Conservation (phyloP, 2,329 filamentous ascomycete genomes). For the Diaporthe ilicicola region DNA sequence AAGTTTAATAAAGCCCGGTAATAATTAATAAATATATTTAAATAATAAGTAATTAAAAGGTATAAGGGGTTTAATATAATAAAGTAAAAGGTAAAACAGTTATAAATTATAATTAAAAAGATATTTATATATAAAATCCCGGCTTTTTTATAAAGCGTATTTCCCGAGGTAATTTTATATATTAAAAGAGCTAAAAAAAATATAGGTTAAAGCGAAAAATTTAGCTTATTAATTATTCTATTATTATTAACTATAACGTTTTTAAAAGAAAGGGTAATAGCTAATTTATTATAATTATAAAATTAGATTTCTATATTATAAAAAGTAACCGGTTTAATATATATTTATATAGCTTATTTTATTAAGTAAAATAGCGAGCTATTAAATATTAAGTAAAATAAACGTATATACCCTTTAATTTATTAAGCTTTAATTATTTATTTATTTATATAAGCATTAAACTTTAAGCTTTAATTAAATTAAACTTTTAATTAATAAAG, state of each 20-base stretch:
- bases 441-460: neutral
- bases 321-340: neutral
- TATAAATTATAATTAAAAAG: neutral
- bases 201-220: neutral
- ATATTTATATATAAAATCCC: neutral
- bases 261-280: neutral
- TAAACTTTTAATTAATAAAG: too few species aligned
- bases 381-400: neutral
- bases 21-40: neutral
- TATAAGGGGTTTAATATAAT: neutral
- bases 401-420: neutral
- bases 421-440: neutral
- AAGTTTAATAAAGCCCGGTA: neutral
- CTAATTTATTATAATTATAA: neutral
- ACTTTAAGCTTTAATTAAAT: neutral
- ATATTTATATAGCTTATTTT: neutral
- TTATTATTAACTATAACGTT: neutral
- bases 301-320: neutral
- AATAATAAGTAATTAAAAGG: neutral
- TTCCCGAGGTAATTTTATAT: neutral
- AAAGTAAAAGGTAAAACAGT: neutral
- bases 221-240: neutral
- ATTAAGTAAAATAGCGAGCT: neutral
- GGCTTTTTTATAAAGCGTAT: neutral
- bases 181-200: neutral